These are phyloP conservation scores for Globisporangium solare DNA, from an alignment of 352 stramenopile species.

Conservation along the genomic window DNA sequence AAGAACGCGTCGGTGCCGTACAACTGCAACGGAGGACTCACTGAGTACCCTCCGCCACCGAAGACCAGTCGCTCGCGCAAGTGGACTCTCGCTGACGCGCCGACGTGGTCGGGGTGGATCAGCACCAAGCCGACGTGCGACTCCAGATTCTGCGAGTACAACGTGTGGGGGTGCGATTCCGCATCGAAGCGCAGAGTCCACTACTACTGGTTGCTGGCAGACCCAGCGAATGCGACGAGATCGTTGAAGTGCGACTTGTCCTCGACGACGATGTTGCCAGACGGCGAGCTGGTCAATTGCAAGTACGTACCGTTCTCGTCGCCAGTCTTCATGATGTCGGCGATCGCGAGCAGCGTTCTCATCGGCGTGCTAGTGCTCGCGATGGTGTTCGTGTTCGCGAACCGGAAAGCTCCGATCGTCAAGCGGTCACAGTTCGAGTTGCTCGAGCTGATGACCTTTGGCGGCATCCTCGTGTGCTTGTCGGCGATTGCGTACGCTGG, in stretches of 20 bases:
- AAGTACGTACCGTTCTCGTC: slow-evolving; percentile 31
- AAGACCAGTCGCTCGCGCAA: slow-evolving; percentile 39
- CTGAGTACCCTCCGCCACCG: slow-evolving; percentile 19
- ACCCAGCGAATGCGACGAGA: slow-evolving; percentile 9
- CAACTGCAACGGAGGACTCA: slow-evolving; percentile 35
- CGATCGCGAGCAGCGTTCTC: slow-evolving; percentile 13
- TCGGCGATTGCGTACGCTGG: slow-evolving; percentile 30
- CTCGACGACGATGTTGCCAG: slow-evolving; percentile 14
- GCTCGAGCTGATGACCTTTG: slow-evolving; percentile 33
- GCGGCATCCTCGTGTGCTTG: slow-evolving; percentile 29
- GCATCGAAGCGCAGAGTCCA: slow-evolving; percentile 20
- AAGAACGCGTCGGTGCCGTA: slow-evolving; percentile 28
- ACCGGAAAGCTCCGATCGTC: slow-evolving; percentile 35
- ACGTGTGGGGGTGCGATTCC: slow-evolving; percentile 25
- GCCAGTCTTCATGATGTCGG: slow-evolving; percentile 13
- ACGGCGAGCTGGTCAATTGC: slow-evolving; percentile 25
- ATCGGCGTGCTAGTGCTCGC: slow-evolving; percentile 11
- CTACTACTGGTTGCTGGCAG: slow-evolving; percentile 35
- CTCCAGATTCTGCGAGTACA: slow-evolving; percentile 36
- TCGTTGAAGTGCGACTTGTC: slow-evolving; percentile 26
- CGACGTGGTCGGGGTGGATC: slow-evolving; percentile 32
- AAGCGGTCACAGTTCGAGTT: slow-evolving; percentile 45
- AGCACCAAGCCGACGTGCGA: slow-evolving; percentile 29
- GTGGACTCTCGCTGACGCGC: slow-evolving; percentile 26
- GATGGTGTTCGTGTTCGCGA: slow-evolving; percentile 21